phyloP scores from a whole-genome alignment of 176 grass and related monocot genomes.

The Musa acuminata region DNA sequence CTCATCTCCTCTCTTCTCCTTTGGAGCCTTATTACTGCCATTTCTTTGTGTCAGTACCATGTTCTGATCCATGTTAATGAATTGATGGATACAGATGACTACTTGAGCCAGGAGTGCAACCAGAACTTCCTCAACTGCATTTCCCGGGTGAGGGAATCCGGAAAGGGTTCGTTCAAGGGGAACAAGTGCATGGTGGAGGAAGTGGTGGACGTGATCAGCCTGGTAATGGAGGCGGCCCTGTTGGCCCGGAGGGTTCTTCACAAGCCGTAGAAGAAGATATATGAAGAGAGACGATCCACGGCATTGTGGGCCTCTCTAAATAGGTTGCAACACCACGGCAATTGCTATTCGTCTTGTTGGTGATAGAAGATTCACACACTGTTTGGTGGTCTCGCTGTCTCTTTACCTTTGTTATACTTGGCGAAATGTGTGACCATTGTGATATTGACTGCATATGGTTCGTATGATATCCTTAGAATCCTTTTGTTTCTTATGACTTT shows the following conservation, averaged over 20 bases:
- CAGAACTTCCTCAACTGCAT: constrained; percentile 59
- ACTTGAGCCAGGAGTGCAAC: constrained; percentile 75
- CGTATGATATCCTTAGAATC: too few relatives aligned
- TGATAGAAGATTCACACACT: too few relatives aligned
- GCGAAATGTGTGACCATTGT: too few relatives aligned
- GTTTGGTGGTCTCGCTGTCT: too few relatives aligned
- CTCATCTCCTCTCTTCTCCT: background rate
- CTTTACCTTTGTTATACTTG: too few relatives aligned
- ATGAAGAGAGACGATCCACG: background rate
- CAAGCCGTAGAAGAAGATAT: constrained; percentile 42
- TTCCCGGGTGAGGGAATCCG: constrained; percentile 28
- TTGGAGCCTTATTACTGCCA: background rate
- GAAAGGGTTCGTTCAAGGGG: constrained; percentile 44
- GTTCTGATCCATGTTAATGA: background rate
- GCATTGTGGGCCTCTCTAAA: too few relatives aligned
- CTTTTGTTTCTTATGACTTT: too few relatives aligned
- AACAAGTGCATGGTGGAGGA: constrained; percentile 84
- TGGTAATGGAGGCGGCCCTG: constrained; percentile 77
- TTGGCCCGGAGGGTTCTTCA: constrained; percentile 67
- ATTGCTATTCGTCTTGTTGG: too few relatives aligned
- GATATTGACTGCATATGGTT: too few relatives aligned
- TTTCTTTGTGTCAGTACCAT: background rate
- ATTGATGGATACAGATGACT: constrained; percentile 45
- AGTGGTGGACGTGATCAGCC: constrained; percentile 66
- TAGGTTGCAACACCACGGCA: too few relatives aligned